Evolutionary conservation across 2,329 filamentous ascomycete genomes (phyloP).

Genomic region (Cytospora piceae): DNA sequence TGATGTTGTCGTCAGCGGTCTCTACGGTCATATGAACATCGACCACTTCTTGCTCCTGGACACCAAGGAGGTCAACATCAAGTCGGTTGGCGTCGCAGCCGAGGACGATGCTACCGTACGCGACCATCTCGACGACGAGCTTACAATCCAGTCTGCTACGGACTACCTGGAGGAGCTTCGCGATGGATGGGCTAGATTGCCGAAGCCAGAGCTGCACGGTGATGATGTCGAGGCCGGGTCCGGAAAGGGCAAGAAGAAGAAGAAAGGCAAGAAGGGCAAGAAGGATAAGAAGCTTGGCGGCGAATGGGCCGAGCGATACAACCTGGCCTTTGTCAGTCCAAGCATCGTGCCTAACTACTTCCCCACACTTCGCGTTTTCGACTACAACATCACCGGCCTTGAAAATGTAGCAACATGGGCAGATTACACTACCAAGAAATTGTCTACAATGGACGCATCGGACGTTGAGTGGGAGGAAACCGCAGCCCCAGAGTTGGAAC

Average conservation of each 20-base stretch:
- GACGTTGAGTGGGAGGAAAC: background rate
- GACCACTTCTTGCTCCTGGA: slow-evolving; percentile 96
- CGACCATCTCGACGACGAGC: slow-evolving; percentile 51
- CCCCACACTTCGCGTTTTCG: slow-evolving; percentile 84
- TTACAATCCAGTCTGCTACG: slow-evolving; percentile 68
- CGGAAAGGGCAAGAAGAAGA: slow-evolving; percentile 41
- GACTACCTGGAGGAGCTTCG: slow-evolving; percentile 82
- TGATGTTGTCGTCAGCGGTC: slow-evolving; percentile 77
- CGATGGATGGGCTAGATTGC: slow-evolving; percentile 76
- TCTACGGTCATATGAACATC: slow-evolving; percentile 98
- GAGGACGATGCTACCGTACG: slow-evolving; percentile 37
- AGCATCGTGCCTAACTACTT: slow-evolving; percentile 94
- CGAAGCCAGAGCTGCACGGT: slow-evolving; percentile 48
- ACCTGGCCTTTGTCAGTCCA: slow-evolving; percentile 77
- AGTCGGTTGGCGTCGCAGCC: slow-evolving; percentile 42
- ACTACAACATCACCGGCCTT: slow-evolving; percentile 87
- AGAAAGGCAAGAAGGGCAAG: slow-evolving; percentile 41
- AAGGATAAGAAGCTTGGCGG: slow-evolving; percentile 68
- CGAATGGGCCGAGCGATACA: slow-evolving; percentile 81
- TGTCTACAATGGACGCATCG: slow-evolving; percentile 15
- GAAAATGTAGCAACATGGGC: slow-evolving; percentile 58
- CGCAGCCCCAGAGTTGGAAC: slow-evolving; percentile 31
- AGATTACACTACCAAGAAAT: slow-evolving; percentile 36
- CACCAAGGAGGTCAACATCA: slow-evolving; percentile 72
- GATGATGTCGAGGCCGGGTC: slow-evolving; percentile 31